Evolutionary conservation across 106 monocot genomes (phyloP), one percentile per base, ranked within the genome.

Genomic region (Dactylorhiza incarnata): DNA sequence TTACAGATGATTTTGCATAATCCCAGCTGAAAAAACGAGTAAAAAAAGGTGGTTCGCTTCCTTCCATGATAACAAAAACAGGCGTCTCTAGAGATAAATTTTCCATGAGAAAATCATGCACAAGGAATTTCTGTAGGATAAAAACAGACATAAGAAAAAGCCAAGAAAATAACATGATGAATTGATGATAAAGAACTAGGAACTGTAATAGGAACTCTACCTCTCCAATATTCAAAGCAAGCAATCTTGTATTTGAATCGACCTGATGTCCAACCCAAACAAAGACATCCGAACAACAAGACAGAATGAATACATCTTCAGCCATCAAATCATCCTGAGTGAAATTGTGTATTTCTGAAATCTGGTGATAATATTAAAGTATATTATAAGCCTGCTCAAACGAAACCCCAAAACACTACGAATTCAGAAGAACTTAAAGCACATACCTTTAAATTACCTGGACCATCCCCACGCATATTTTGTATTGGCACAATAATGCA

Each of bases 11-110:
- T 88, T 92, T 95, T 52, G 83, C 82, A 45, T 85, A 84, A 74
- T 94, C 91, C 97, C 97, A 97, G 19, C 76, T 91, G 81, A 97
- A 97, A 78, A 97, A 97, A 17, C 97, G 89, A 29, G 97, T 94
- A 79, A 97, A 97, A 76, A 97, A 94, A 45, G 79, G 68, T 9
- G 97, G 97, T 68, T 97, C 97, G 75, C 77, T 86, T 86, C 91
- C 97, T 86, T 97, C 97, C 66, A 71, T 83, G 72, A 94, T 50
- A 71, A 94, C 72, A 78, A 86, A 94, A 55, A 97, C 70, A 74
- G 97, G 87, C 70, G 89, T 85, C 63, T 97, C 91, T 47, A 49
- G 48, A 53, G 94, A 82, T 17, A 91, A 58, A 65, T 84, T 90
- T 82, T 94, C 90, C 86, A 90, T 74, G 69, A 90, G 86, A 75